phyloP scores from a whole-genome alignment of 2,329 filamentous ascomycete genomes.

The Stachybotrys chartarum region DNA sequence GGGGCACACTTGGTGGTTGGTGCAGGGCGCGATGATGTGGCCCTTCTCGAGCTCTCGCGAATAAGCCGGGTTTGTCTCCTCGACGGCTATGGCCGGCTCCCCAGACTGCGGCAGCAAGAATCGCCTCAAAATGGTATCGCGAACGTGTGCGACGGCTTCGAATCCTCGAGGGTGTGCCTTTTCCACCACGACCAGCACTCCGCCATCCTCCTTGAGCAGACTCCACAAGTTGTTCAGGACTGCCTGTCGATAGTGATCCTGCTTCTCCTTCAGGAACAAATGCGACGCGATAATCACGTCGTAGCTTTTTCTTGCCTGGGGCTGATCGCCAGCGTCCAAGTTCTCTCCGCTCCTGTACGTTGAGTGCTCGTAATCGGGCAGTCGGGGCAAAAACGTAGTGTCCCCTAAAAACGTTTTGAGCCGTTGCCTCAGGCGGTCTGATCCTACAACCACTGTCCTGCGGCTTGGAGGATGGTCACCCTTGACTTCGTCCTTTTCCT shows the following conservation, averaged over 20 bases:
- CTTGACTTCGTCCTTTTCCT: slow-evolving; percentile 35
- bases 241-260: slow-evolving; percentile 69
- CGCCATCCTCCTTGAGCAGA: slow-evolving; percentile 74
- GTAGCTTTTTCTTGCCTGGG: slow-evolving; percentile 65
- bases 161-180: slow-evolving; percentile 90
- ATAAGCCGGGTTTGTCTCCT: slow-evolving; percentile 31
- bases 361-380: slow-evolving; percentile 78
- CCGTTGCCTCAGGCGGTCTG: slow-evolving; percentile 66
- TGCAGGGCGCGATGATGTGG: slow-evolving; percentile 70
- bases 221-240: slow-evolving; percentile 86
- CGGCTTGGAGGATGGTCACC: slow-evolving; percentile 54
- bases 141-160: slow-evolving; percentile 80
- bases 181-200: slow-evolving; percentile 79
- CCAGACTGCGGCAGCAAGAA: slow-evolving; percentile 53
- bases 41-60: slow-evolving; percentile 47
- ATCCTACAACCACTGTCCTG: slow-evolving; percentile 73
- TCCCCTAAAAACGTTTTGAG: slow-evolving; percentile 73
- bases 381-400: slow-evolving; percentile 82
- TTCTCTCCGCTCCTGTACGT: slow-evolving; percentile 50
- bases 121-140: slow-evolving; percentile 68
- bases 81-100: slow-evolving; percentile 19
- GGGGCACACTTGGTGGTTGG: slow-evolving; percentile 80
- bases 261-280: slow-evolving; percentile 66
- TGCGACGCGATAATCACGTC: slow-evolving; percentile 90
- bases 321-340: slow-evolving; percentile 48